Conservation (phyloP, 495 filamentous ascomycete species). For the Apiosordaria backusii region DNA sequence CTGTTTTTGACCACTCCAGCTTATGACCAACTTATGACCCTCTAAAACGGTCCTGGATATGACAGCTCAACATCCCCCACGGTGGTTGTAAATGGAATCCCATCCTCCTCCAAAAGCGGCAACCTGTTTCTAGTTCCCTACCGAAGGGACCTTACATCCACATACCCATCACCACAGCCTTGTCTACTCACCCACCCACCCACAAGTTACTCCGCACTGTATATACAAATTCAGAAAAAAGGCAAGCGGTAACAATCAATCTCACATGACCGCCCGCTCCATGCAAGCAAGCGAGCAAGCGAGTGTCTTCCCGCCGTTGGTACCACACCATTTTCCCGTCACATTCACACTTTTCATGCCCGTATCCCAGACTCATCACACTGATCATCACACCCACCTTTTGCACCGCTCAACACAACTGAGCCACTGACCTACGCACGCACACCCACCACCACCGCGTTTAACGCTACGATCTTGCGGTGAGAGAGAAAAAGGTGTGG, state of each 20-base stretch:
- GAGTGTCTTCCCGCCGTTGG: neutral
- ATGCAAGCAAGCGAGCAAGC: neutral
- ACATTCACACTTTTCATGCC: neutral
- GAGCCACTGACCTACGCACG: neutral
- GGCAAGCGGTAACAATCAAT: neutral
- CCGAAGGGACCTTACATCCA: too few relatives aligned
- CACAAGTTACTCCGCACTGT: too few relatives aligned
- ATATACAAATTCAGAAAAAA: too few relatives aligned
- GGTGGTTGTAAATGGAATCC: too few relatives aligned
- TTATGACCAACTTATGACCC: too few relatives aligned
- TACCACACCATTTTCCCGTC: neutral
- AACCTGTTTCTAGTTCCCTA: too few relatives aligned
- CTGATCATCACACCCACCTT: neutral
- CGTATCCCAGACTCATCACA: neutral
- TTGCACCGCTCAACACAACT: neutral
- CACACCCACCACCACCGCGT: neutral
- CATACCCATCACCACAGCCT: too few relatives aligned
- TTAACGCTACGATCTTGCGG: neutral
- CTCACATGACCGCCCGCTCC: neutral
- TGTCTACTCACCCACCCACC: too few relatives aligned
- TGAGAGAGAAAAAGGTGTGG: neutral
- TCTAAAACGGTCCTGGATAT: neutral
- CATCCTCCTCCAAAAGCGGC: too few relatives aligned
- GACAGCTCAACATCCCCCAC: neutral
- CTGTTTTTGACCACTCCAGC: neutral